phyloP scores from a whole-genome alignment of 805 yeast species.

The Cyberlindnera bimundalis region DNA sequence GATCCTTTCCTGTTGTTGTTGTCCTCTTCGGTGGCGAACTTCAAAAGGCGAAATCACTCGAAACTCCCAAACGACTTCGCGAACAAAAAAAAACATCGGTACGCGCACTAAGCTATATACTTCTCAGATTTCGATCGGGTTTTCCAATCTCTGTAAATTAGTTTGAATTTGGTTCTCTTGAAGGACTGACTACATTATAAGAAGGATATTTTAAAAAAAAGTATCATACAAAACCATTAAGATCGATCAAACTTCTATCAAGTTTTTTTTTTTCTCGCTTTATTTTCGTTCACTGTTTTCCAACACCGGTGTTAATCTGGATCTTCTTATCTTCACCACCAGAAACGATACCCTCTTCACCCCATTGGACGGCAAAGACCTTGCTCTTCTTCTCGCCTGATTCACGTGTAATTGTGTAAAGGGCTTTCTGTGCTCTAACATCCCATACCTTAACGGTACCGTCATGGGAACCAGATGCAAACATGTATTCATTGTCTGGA shows the following conservation, averaged over 20 bases:
- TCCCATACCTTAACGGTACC: slow-evolving; percentile 97
- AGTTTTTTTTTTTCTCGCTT: no score
- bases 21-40: slow-evolving; percentile 1
- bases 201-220: no score
- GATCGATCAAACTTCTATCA: no score
- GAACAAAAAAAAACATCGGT: neutral
- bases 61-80: no score
- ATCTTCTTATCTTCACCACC: slow-evolving; percentile 94
- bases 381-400: slow-evolving; percentile 49
- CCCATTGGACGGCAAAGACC: slow-evolving; percentile 89
- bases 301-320: slow-evolving; percentile 61
- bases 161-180: no score
- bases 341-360: slow-evolving; percentile 71
- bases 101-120: neutral
- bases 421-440: slow-evolving; percentile 74
- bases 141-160: no score
- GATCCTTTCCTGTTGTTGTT: neutral
- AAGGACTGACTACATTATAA: no score
- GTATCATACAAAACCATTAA: no score
- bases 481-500: slow-evolving; percentile 77
- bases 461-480: slow-evolving; percentile 92
- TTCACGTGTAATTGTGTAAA: slow-evolving; percentile 81
- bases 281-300: slow-evolving; percentile 3
- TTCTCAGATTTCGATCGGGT: no score
- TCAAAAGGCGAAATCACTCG: no score